Base-by-base conservation (phyloP, 306 rosid species). In the Hippophae rhamnoides region DNA sequence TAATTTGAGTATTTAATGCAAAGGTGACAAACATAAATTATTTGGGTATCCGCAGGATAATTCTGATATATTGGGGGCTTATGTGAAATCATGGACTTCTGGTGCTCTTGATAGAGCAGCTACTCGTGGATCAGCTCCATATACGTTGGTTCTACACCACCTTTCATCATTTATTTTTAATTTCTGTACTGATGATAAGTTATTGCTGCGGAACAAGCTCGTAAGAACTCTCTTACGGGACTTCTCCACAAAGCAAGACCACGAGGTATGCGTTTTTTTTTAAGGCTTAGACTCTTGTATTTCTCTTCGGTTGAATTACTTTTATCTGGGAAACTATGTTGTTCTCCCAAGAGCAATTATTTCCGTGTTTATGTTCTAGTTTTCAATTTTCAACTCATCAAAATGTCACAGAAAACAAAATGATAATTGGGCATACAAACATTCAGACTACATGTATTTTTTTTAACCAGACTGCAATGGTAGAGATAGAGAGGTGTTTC, bases 71-170 rank as follows among this genome's bases (percentile, higher is more conserved):
- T 74, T 92, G 82, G 89, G 81, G 76, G 95, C 86, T 47, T 92
- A 87, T 69, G 66, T 75, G 61, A 92, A 87, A 67, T 76, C 98
- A 3, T 92, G 98, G 98, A 76, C 70, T 68, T 81, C 89, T 54
- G 95, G 89, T 63, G 83, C 95, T 64, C 95, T 92, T 14, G 93
- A 87, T 64, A 85, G 81, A 72, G 86, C 98, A 75, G 88, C 78
- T 44, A 71, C 43, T 65, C 88, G 98, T 59, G 78, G 82, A 74
- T 78, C 96, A n/a, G 65, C 83, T 57, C 74, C 95, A 54, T 79
- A 76, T 68, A 67, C 77, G 38, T 58, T 90, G 40, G 92, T 57
- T 67, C 70, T 87, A 7, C 92, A 90, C 67, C 98, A 90, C 81
- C 87, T 90, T 66, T 90, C 89, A 11, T 76, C 82, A 44, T 90